Conservation (phyloP, 768 basidiomycete genomes). For the Dacryopinax spathularia region DNA sequence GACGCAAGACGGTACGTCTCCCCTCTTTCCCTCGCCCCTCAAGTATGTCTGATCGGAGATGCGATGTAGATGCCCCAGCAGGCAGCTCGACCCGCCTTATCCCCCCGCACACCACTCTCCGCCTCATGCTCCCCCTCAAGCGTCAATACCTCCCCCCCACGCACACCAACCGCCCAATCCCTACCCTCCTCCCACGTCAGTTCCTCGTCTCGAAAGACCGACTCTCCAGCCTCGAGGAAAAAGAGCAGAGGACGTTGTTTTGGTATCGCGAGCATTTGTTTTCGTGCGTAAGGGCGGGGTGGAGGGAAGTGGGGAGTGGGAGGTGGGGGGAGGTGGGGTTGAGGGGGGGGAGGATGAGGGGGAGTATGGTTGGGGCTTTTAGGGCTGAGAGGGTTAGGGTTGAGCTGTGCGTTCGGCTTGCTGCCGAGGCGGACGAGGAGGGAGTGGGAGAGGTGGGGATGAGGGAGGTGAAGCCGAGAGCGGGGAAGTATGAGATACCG, state of each 20-base stretch:
- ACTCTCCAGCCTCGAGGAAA: slow-evolving; percentile 44
- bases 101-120: slow-evolving; percentile 75
- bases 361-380: slow-evolving; percentile 64
- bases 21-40: background rate
- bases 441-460: no score
- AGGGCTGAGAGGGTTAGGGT: slow-evolving; percentile 53
- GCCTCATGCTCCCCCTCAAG: slow-evolving; percentile 57
- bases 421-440: slow-evolving; percentile 20
- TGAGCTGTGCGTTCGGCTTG: slow-evolving; percentile 39
- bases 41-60: background rate
- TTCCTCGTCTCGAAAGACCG: slow-evolving; percentile 72
- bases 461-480: slow-evolving; percentile 14
- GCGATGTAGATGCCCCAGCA: slow-evolving; percentile 31
- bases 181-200: slow-evolving; percentile 74
- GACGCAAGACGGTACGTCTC: slow-evolving; percentile 39
- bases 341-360: slow-evolving; percentile 59
- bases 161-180: slow-evolving; percentile 52
- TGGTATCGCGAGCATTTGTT: slow-evolving; percentile 92
- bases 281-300: slow-evolving; percentile 48
- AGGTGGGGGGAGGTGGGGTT: slow-evolving; percentile 66
- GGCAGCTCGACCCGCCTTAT: slow-evolving; percentile 43
- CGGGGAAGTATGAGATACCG: slow-evolving; percentile 36
- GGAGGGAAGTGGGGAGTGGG: slow-evolving; percentile 76
- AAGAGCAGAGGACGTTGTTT: slow-evolving; percentile 64
- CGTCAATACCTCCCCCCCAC: slow-evolving; percentile 50